These are phyloP conservation scores for Botrytis hyacinthi DNA, from an alignment of 2,329 filamentous ascomycete genomes.

Conservation along the genomic window DNA sequence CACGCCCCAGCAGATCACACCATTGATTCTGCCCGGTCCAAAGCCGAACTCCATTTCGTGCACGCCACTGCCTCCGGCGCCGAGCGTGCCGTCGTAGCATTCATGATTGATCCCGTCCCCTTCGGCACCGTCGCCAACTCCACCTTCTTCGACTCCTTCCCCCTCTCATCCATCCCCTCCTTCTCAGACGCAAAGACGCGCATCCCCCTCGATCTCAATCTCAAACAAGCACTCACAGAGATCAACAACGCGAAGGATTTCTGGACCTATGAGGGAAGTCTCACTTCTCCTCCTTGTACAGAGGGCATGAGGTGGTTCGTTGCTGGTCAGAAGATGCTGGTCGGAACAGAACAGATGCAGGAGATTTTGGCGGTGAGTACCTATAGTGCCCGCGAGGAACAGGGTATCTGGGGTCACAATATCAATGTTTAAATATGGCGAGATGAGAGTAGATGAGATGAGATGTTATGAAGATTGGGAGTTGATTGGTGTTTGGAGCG, in stretches of 20 bases:
- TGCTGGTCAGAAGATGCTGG: conserved; percentile 43
- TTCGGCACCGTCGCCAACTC: conserved; percentile 1
- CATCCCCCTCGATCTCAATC: background rate
- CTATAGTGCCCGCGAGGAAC: background rate
- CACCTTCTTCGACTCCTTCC: background rate
- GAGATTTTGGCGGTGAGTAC: background rate
- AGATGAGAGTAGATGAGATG: too few relatives aligned
- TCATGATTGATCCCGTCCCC: conserved; percentile 45
- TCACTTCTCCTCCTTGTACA: conserved; percentile 48
- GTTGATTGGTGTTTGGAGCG: background rate
- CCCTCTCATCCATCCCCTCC: background rate
- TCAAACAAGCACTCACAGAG: conserved; percentile 38
- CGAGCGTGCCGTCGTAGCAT: conserved; percentile 46
- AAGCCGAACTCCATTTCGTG: conserved; percentile 50
- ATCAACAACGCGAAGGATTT: conserved; percentile 45
- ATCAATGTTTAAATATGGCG: background rate
- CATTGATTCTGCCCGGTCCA: conserved; percentile 44
- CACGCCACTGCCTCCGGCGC: conserved; percentile 45
- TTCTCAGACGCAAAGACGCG: background rate
- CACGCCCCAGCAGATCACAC: conserved; percentile 51
- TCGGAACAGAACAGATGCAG: conserved; percentile 42
- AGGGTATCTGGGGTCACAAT: conserved; percentile 6
- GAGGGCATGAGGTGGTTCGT: conserved; percentile 49
- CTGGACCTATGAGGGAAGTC: conserved; percentile 49
- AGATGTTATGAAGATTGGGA: background rate